Conservation (phyloP, 2,329 filamentous ascomycete species). For the Ophiostoma pallidulum region DNA sequence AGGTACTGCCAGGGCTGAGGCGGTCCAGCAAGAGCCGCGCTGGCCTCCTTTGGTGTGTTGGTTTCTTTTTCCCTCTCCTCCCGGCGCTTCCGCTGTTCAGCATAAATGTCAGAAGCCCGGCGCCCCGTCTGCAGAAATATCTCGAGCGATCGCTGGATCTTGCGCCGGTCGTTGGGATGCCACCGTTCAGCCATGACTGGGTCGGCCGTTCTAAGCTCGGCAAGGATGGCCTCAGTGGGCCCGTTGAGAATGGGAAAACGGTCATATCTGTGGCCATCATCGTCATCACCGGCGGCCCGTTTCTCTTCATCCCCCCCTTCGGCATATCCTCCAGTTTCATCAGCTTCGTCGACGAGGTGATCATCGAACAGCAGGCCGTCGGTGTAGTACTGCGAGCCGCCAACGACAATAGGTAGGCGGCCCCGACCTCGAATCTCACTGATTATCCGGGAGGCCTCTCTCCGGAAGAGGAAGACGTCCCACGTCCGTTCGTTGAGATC, state of each 20-base stretch:
- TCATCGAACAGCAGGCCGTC: constrained; percentile 80
- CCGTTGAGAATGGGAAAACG: constrained; percentile 61
- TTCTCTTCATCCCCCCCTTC: constrained; percentile 17
- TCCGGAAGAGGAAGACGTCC: constrained; percentile 70
- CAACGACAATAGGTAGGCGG: constrained; percentile 80
- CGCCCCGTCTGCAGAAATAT: constrained; percentile 79
- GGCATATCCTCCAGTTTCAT: neutral
- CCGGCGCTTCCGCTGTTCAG: constrained; percentile 51
- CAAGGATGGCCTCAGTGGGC: constrained; percentile 60
- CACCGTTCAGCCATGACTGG: constrained; percentile 81
- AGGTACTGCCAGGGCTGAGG: constrained; percentile 44
- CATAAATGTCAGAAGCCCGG: constrained; percentile 77
- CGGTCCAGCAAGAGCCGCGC: no score
- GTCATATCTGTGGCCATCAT: constrained; percentile 22
- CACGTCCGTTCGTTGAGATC: constrained; percentile 68
- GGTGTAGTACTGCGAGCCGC: constrained; percentile 92
- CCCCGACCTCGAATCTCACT: constrained; percentile 68
- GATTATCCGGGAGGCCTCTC: constrained; percentile 59
- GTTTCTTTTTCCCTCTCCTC: constrained; percentile 14
- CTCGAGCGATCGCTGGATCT: constrained; percentile 81
- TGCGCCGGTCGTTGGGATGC: constrained; percentile 89
- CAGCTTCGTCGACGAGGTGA: constrained; percentile 41
- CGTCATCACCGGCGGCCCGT: constrained; percentile 10
- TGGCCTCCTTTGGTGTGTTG: no score
- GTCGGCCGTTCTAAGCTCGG: constrained; percentile 69